Percentiles rank a stretch among this genome's conserved stretches.
Conservation (phyloP, 345 rosid genomes). For the Rhodomyrtus tomentosa region DNA sequence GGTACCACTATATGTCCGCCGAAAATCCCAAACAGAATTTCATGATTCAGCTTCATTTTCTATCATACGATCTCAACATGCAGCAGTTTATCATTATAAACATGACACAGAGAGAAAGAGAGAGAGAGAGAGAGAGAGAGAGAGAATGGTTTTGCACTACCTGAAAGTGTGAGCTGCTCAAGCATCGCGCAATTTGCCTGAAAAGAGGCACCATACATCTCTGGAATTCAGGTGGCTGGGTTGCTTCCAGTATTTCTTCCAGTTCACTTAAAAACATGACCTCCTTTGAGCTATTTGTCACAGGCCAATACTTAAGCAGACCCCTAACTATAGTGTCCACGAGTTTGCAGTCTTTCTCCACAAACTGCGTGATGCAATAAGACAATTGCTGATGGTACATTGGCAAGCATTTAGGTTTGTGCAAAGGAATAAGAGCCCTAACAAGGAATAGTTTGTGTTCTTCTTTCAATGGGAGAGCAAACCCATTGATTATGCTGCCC, state of each 20-base stretch:
- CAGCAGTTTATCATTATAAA: background rate
- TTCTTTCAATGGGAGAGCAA: slow-evolving; percentile 87
- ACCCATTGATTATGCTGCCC: slow-evolving; percentile 89
- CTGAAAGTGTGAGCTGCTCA: slow-evolving; percentile 87
- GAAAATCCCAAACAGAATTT: background rate
- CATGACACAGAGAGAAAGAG: background rate
- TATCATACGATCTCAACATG: background rate
- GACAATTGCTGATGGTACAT: slow-evolving; percentile 85
- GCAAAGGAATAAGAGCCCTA: slow-evolving; percentile 65
- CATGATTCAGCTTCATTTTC: background rate
- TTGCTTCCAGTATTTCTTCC: slow-evolving; percentile 84
- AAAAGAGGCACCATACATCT: slow-evolving; percentile 78
- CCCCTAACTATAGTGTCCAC: slow-evolving; percentile 72
- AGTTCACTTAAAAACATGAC: slow-evolving; percentile 82
- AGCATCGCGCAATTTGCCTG: slow-evolving; percentile 58
- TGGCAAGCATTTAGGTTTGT: slow-evolving; percentile 71
- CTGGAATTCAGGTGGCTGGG: slow-evolving; percentile 71
- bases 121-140: background rate
- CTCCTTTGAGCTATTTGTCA: slow-evolving; percentile 88
- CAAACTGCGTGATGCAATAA: slow-evolving; percentile 75
- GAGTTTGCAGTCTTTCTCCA: slow-evolving; percentile 87
- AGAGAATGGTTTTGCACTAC: slow-evolving; percentile 13
- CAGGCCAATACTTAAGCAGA: slow-evolving; percentile 81
- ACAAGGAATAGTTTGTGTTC: slow-evolving; percentile 84
- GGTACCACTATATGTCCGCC: background rate